Evolutionary conservation across 2,329 filamentous ascomycete species (phyloP).

Genomic region (Arthrobotrys conoides): DNA sequence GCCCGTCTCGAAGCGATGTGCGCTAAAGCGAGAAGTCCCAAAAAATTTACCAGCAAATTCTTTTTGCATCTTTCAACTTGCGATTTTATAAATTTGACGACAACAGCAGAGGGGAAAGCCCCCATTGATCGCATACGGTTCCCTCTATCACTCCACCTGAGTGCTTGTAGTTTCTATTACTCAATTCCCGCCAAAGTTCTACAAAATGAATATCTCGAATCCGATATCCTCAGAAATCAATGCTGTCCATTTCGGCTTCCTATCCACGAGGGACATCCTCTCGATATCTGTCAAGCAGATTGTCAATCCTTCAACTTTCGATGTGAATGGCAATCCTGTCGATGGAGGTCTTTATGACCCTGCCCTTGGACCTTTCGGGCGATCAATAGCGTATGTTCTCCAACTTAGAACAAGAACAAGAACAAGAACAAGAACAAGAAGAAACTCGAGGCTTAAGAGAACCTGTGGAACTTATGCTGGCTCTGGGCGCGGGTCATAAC

Average conservation of each 20-base stretch:
- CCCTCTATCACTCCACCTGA: slow-evolving; percentile 1
- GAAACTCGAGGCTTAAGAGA: neutral
- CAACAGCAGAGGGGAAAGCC: neutral
- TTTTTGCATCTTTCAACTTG: slow-evolving; percentile 8
- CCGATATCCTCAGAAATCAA: slow-evolving; percentile 86
- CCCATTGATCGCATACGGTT: neutral
- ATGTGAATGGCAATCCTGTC: slow-evolving; percentile 78
- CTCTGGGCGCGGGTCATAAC: neutral
- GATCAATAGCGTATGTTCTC: slow-evolving; percentile 80
- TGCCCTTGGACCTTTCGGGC: slow-evolving; percentile 85
- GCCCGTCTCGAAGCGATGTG: slow-evolving; percentile 7
- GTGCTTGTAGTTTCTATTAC: neutral
- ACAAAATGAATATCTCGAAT: slow-evolving; percentile 79
- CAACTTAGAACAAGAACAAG: neutral
- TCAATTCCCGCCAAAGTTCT: neutral
- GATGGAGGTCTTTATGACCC: slow-evolving; percentile 89
- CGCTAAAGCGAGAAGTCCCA: slow-evolving; percentile 6
- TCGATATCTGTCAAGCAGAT: slow-evolving; percentile 93
- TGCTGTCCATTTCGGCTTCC: slow-evolving; percentile 89
- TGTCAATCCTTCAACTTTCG: slow-evolving; percentile 93
- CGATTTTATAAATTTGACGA: neutral
- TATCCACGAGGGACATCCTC: slow-evolving; percentile 85
- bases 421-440: too few relatives aligned
- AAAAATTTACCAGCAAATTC: slow-evolving; percentile 29
- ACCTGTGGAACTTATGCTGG: neutral